Evolutionary conservation across 2,329 filamentous ascomycete genomes (phyloP).

Genomic region (Thielaviopsis populi): DNA sequence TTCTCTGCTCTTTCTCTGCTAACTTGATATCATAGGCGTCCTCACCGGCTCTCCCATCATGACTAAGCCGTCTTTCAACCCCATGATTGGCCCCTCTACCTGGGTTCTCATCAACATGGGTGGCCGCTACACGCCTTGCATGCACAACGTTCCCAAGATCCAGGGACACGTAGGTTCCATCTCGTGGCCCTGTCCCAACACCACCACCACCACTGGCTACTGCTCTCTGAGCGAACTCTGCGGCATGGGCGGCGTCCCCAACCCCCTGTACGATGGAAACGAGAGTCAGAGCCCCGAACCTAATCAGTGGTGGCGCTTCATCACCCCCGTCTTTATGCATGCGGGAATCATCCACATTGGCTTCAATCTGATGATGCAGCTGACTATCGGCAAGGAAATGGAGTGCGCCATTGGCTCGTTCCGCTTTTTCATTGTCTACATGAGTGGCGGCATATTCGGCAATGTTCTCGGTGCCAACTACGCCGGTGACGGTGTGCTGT

Average conservation of each 20-base stretch:
- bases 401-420: conserved; percentile 78
- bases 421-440: conserved; percentile 79
- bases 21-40: conserved; percentile 34
- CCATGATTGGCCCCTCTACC: conserved; percentile 88
- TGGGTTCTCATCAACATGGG: conserved; percentile 95
- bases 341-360: conserved; percentile 87
- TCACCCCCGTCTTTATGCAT: conserved; percentile 88
- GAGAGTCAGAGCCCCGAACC: conserved; percentile 44
- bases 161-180: conserved; percentile 37
- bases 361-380: conserved; percentile 85
- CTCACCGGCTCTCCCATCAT: conserved; percentile 65
- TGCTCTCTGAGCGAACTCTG: conserved; percentile 72
- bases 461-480: conserved; percentile 93
- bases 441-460: conserved; percentile 84
- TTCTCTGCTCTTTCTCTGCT: neutral
- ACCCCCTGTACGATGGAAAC: conserved; percentile 44
- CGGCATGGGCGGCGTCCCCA: conserved; percentile 62
- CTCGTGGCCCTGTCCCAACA: conserved; percentile 68
- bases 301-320: conserved; percentile 95
- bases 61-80: conserved; percentile 78
- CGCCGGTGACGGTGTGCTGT: conserved; percentile 64
- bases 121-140: conserved; percentile 80
- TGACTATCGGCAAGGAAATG: conserved; percentile 84
- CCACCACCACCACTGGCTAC: conserved; percentile 42
- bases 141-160: conserved; percentile 64